Percentiles rank a stretch among this genome's conserved stretches.
These are phyloP conservation scores for Dictyostelium capitatum DNA, from an alignment of 78 protist genomes.

Conservation along the genomic window DNA sequence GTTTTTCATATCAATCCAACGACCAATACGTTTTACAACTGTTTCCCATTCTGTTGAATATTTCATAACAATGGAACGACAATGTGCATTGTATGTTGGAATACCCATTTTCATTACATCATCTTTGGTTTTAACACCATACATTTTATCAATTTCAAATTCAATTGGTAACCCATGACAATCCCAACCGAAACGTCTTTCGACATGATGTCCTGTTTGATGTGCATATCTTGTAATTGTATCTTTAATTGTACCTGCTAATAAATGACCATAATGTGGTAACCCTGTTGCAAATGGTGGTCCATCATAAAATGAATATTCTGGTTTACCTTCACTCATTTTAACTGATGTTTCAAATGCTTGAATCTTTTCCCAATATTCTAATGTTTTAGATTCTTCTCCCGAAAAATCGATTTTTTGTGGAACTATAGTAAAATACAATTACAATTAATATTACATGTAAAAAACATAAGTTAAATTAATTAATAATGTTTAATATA, in stretches of 20 bases:
- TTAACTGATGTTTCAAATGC: slow-evolving; percentile 95
- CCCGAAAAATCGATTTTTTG: slow-evolving; percentile 89
- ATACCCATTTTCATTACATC: slow-evolving; percentile 97
- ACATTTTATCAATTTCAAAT: slow-evolving; percentile 97
- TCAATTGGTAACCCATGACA: slow-evolving; percentile 99
- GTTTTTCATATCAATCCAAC: slow-evolving; percentile 99
- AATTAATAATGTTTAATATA: background rate
- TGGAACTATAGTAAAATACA: slow-evolving; percentile 85
- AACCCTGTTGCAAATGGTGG: slow-evolving; percentile 99
- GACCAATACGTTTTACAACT: slow-evolving; percentile 96
- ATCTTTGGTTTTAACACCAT: slow-evolving; percentile 92
- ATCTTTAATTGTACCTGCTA: slow-evolving; percentile 99
- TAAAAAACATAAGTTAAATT: background rate
- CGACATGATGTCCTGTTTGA: slow-evolving; percentile 98
- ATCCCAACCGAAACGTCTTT: slow-evolving; percentile 99
- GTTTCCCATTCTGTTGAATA: slow-evolving; percentile 96
- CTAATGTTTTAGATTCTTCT: slow-evolving; percentile 88
- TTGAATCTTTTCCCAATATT: slow-evolving; percentile 94
- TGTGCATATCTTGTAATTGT: slow-evolving; percentile 97
- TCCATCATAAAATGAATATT: slow-evolving; percentile 97
- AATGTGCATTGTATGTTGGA: slow-evolving; percentile 95
- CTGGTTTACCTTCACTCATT: slow-evolving; percentile 89
- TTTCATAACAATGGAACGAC: slow-evolving; percentile 98
- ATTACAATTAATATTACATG: too few relatives aligned
- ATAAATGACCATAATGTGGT: slow-evolving; percentile 99